phyloP scores from a whole-genome alignment of 768 basidiomycete species.

The Termitomyces bulborhizus region DNA sequence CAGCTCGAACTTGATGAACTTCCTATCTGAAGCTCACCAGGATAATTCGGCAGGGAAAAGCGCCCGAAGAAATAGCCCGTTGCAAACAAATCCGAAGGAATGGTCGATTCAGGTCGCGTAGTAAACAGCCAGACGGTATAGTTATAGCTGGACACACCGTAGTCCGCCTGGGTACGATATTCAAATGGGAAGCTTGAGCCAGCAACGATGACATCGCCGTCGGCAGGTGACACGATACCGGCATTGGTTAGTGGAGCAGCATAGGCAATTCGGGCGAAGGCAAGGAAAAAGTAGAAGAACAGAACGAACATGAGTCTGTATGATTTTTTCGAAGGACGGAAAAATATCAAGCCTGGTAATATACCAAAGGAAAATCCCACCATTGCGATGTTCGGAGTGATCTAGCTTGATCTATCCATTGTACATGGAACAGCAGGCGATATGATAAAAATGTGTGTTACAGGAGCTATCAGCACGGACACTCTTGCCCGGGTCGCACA shows the following conservation, averaged over 20 bases:
- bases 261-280: not conserved
- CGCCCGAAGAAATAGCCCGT: conserved; percentile 39
- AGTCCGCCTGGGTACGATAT: conserved; percentile 33
- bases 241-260: not conserved
- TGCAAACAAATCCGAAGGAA: conserved; percentile 23
- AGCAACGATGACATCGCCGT: conserved; percentile 31
- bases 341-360: not conserved
- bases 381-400: not conserved
- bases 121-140: conserved; percentile 37
- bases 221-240: conserved; percentile 17
- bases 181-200: conserved; percentile 33
- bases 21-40: conserved; percentile 20
- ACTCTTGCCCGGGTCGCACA: not conserved
- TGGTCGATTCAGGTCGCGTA: conserved; percentile 18
- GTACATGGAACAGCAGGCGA: not conserved
- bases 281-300: not conserved
- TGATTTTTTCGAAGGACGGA: not conserved
- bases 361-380: not conserved
- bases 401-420: not conserved
- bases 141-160: conserved; percentile 33
- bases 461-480: not conserved
- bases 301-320: not conserved
- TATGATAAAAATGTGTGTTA: not conserved
- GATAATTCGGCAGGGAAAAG: conserved; percentile 36
- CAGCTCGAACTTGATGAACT: not conserved